Base-by-base conservation (phyloP, 1,139 yeast species). In the Ogataea hybrid region DNA sequence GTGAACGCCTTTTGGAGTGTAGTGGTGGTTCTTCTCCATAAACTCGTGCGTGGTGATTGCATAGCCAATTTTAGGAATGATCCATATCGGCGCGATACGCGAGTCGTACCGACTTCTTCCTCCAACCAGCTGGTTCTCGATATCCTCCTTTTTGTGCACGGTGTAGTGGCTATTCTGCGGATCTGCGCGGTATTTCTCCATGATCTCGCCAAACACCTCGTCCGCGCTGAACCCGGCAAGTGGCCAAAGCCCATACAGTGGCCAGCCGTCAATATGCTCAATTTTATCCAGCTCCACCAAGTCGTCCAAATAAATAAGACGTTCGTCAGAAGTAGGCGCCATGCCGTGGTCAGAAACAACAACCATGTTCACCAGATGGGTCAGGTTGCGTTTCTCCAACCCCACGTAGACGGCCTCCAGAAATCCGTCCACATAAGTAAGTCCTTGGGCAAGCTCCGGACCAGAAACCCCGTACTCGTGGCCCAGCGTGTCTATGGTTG, bases 331-430 rank as follows among this genome's bases (percentile, higher is more conserved):
- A 1, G 95, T 84, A 2, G 95, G 94, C 0, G 95, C 84, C 96
- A 89, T 88, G 6, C 97, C 97, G 59, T 89, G 96, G 59, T 89
- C 96, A 40, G 96, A 86, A 1, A 89, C 84, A 37, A 90, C 67
- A 0, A 90, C 66, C 18, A 90, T 65, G 59, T 90, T 90, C 10
- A 84, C 86, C 35, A 87, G 71, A 28, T 78, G 71, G 1, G 73
- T 65, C 47, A 88, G 65, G 48, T 84, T 79, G 42, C 96, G 70
- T 15, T 59, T 53, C 1, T 59, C 52, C 16, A 90, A 55, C 12
- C 77, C 83, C 15, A 62, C 49, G 21, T 71, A 64, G 42, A 88
- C 47, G 9, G 67, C 58, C 15, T 71, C 74, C 11, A 90, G 62
- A 49, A 84, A 80, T 12, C 63, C 58, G 62, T 90, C 97, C 6